Base-by-base conservation (phyloP, 805 yeast genomes). In the Zygoascus ofunaensis region DNA sequence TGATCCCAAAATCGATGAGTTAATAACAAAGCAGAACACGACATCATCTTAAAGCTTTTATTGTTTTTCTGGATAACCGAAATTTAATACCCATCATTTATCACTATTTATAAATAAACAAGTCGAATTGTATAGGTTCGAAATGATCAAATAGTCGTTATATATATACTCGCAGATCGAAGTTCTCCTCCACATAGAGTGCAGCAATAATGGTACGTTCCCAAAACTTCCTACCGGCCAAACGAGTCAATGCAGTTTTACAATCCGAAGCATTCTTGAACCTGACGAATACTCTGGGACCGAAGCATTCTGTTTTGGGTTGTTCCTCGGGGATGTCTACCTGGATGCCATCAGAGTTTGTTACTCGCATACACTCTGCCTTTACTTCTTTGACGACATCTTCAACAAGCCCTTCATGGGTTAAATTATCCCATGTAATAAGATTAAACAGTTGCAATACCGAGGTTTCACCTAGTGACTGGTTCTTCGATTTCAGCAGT, bases 141-240 rank as follows among this genome's bases (percentile, higher is more conserved):
- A 26, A 26, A 26, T 12, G 12, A 26, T 8, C 30, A 26, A 26
- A 26, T 8, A 26, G 10, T 10, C 34, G 18, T 30, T 24, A 38
- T 17, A 28, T 30, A 35, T 49, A 51, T 4, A 54, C 42, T 12
- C 49, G 53, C 41, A 67, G 56, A 4, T 72, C 71, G 55, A 71
- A 86, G 57, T 55, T 55, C 42, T 55, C 56, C 42, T 77, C 81
- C 48, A 78, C 73, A 49, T 73, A 70, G 54, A 68, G 84, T 1
- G 82, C 71, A 46, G 84, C 77, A 15, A 89, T 50, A 0, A 87
- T 76, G 0, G 82, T 71, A 41, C 95, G 67, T 37, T 78, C 87
- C 50, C 79, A 76, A 56, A 79, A 87, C 42, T 63, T 62, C 42
- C 80, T 63, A 1, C 95, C 95, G 5, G 82, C 77, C 15, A 86